Base-by-base conservation (phyloP, 495 filamentous ascomycete genomes). In the Penicillium subrubescens region DNA sequence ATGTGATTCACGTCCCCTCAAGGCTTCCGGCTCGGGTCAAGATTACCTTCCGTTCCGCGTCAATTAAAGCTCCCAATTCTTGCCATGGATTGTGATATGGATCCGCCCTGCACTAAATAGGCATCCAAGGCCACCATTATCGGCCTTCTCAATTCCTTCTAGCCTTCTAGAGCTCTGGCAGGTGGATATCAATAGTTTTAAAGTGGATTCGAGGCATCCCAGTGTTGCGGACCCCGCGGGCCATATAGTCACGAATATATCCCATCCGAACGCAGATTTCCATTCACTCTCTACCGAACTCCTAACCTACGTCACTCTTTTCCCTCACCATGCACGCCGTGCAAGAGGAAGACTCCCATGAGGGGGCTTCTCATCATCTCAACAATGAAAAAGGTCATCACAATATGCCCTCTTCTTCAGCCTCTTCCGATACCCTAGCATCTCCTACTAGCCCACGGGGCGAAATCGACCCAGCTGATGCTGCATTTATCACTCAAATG, bases 391-490 rank as follows among this genome's bases (percentile, higher is more conserved):
- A 21, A 8, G 43, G 43, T 44, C n/a, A 44, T 27, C 12, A 50
- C 15, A 15, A n/a, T 15, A 8, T 27, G 46, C 17, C 46, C 10
- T 27, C 46, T 25, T 50, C 46, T 3, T 27, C 46, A 4, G 21
- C 46, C 46, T 50, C 46, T 23, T 50, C 46, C 46, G 46, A 50
- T 50, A 50, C 46, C 10, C 46, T 50, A 27, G 46, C 46, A 25
- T 14, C 21, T 27, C 46, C 46, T n/a, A 50, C 46, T 0, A 27
- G 23, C 11, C 21, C 23, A n/a, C 46, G 46, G 46, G 10, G 19
- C n/a, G 46, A 50, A 14, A 25, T 50, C 12, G 46, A 50, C 46
- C 23, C 23, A 11, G 46, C 46, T 0, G 46, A 50, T 50, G 46
- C 46, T 11, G 6, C 27, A 15, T 50, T 25, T 15, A 50, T 50